phyloP scores from a whole-genome alignment of 495 filamentous ascomycete genomes.

The Xylaria grammica region DNA sequence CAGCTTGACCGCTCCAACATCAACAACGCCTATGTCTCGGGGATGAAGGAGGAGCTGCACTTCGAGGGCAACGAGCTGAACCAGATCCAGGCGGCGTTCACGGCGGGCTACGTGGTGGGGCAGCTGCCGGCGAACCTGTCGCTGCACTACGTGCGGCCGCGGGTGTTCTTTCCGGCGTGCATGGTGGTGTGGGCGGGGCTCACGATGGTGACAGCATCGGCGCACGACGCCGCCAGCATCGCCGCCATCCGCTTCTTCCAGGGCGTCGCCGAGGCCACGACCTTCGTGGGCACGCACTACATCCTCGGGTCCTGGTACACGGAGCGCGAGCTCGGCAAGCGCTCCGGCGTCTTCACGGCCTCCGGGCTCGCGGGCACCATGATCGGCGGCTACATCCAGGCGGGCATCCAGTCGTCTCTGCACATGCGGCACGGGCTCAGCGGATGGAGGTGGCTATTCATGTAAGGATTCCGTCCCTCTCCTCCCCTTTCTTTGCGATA shows the following conservation, averaged over 20 bases:
- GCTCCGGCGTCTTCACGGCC: constrained; percentile 60
- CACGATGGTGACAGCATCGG: constrained; percentile 64
- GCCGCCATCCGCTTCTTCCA: constrained; percentile 74
- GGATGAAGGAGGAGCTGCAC: constrained; percentile 67
- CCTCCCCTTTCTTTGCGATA: constrained; percentile 14
- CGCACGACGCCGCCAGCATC: constrained; percentile 56
- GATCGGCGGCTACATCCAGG: constrained; percentile 63
- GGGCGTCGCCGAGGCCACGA: constrained; percentile 64
- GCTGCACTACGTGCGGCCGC: constrained; percentile 62
- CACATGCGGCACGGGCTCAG: constrained; percentile 56
- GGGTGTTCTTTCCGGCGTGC: constrained; percentile 65
- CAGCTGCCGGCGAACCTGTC: constrained; percentile 66
- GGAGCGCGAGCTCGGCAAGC: constrained; percentile 66
- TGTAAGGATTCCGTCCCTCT: constrained; percentile 32
- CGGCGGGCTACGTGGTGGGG: constrained; percentile 59
- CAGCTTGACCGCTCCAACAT: constrained; percentile 64
- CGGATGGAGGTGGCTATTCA: constrained; percentile 74
- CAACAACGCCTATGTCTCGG: constrained; percentile 67
- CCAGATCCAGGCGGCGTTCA: constrained; percentile 60
- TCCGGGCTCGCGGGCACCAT: constrained; percentile 59
- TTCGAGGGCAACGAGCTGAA: constrained; percentile 64
- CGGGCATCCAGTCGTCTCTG: constrained; percentile 59
- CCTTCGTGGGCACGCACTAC: constrained; percentile 69
- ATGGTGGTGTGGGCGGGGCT: constrained; percentile 65
- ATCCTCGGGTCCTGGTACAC: constrained; percentile 73